Evolutionary conservation across 2,329 filamentous ascomycete species (phyloP).

Genomic region (Aspergillus puulaauensis): DNA sequence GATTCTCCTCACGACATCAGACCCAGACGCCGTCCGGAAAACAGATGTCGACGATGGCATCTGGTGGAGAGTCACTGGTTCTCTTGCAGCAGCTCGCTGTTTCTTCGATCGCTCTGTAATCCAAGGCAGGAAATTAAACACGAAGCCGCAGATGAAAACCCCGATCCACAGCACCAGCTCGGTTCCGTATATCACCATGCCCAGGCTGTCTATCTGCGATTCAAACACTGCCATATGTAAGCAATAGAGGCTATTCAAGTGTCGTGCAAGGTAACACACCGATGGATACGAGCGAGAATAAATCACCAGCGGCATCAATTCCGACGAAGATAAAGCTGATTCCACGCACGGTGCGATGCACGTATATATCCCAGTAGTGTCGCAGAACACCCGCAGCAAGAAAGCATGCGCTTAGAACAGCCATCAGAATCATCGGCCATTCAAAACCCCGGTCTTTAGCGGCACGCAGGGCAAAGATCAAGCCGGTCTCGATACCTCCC

Average conservation of each 20-base stretch:
- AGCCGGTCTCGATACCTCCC: constrained; percentile 57
- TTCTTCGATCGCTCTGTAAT: constrained; percentile 31
- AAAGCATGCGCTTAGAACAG: constrained; percentile 61
- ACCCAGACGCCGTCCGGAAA: constrained; percentile 56
- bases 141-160: constrained; percentile 64
- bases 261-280: constrained; percentile 27
- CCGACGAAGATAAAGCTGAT: constrained; percentile 72
- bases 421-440: constrained; percentile 69
- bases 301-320: constrained; percentile 67
- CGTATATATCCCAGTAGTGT: constrained; percentile 70
- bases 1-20: constrained; percentile 14
- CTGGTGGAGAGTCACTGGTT: constrained; percentile 33
- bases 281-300: constrained; percentile 66
- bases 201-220: constrained; percentile 53
- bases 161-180: constrained; percentile 68
- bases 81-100: not conserved
- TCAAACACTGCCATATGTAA: constrained; percentile 20
- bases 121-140: constrained; percentile 65
- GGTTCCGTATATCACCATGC: constrained; percentile 65
- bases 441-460: constrained; percentile 46
- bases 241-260: constrained; percentile 25
- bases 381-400: constrained; percentile 65
- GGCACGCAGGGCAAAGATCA: constrained; percentile 58
- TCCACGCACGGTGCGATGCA: constrained; percentile 64
- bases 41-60: constrained; percentile 63